Evolutionary conservation across 768 basidiomycete species (phyloP).

Genomic region (Brasilioporus rufonigricans): DNA sequence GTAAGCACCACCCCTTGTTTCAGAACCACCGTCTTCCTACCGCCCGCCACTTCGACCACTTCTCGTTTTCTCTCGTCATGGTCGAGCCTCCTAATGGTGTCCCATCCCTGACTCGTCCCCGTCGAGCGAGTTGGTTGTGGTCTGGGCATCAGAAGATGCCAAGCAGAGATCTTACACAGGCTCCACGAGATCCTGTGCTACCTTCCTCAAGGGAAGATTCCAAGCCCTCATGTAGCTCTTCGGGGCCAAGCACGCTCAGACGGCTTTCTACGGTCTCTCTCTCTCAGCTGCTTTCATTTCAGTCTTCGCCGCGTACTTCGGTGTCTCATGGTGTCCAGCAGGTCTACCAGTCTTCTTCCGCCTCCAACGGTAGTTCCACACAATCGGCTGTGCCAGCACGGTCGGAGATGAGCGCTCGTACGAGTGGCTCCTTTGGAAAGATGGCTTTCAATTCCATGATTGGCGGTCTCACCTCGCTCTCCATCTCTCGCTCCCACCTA

Average conservation of each 20-base stretch:
- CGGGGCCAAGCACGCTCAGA: conserved; percentile 21
- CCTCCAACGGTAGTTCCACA: conserved; percentile 7
- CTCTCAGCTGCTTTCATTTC: conserved; percentile 26
- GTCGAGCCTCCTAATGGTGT: conserved; percentile 13
- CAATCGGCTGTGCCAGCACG: conserved; percentile 20
- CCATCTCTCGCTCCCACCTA: conserved; percentile 55
- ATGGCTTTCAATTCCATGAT: conserved; percentile 70
- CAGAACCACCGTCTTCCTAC: conserved; percentile 8
- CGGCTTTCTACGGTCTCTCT: conserved; percentile 25
- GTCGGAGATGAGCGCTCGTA: conserved; percentile 36
- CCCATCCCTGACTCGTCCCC: conserved; percentile 13
- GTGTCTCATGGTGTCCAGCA: conserved; percentile 20
- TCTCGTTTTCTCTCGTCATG: conserved; percentile 21
- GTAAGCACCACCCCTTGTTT: conserved; percentile 27
- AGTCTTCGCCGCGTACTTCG: conserved; percentile 14
- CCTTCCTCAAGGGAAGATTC: conserved; percentile 17
- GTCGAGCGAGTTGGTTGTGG: conserved; percentile 30
- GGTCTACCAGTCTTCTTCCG: conserved; percentile 10
- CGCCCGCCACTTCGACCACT: background rate
- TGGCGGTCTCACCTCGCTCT: conserved; percentile 63
- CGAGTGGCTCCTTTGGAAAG: conserved; percentile 54
- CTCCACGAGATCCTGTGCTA: conserved; percentile 16
- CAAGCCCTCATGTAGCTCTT: conserved; percentile 3
- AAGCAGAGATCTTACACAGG: conserved; percentile 14
- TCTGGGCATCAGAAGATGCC: conserved; percentile 22